phyloP scores from a whole-genome alignment of 2,329 filamentous ascomycete species.

The Chalaropsis ovoidea region DNA sequence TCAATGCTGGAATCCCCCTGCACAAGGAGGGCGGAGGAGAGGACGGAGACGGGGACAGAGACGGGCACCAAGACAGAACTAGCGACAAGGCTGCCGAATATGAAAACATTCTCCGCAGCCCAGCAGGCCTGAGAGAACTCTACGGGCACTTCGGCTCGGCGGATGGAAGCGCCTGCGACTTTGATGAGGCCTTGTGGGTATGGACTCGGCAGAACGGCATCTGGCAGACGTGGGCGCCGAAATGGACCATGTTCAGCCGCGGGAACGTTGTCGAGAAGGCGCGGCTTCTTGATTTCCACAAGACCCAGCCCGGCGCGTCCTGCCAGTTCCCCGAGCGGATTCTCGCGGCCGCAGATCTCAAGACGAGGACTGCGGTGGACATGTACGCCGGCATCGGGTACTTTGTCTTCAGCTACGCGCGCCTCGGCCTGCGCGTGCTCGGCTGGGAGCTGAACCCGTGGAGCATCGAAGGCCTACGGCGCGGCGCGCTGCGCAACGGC shows the following conservation, averaged over 20 bases:
- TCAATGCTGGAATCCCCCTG: slow-evolving; percentile 52
- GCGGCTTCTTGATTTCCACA: slow-evolving; percentile 51
- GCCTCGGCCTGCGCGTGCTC: slow-evolving; percentile 60
- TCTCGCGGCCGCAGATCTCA: not conserved
- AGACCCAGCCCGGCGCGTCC: slow-evolving; percentile 13
- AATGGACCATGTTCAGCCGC: slow-evolving; percentile 88
- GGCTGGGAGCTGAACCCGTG: slow-evolving; percentile 89
- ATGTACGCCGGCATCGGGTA: slow-evolving; percentile 91
- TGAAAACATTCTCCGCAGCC: slow-evolving; percentile 65
- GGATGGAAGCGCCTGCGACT: slow-evolving; percentile 39
- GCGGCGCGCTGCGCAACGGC: slow-evolving; percentile 60
- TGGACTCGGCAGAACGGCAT: slow-evolving; percentile 69
- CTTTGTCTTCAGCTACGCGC: slow-evolving; percentile 76
- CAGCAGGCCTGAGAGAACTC: slow-evolving; percentile 57
- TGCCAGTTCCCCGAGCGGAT: slow-evolving; percentile 11
- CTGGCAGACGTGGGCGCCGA: slow-evolving; percentile 73
- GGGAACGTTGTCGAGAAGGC: slow-evolving; percentile 87
- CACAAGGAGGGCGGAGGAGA: slow-evolving; percentile 26
- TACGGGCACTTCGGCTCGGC: slow-evolving; percentile 62
- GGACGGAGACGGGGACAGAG: not conserved
- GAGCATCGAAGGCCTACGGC: slow-evolving; percentile 70
- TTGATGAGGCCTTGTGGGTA: slow-evolving; percentile 65
- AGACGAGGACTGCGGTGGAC: slow-evolving; percentile 50
- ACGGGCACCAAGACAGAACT: slow-evolving; percentile 20
- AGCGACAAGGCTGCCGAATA: slow-evolving; percentile 25